Base-by-base conservation (phyloP, 2,329 filamentous ascomycete species). In the Trichoderma hamatum region DNA sequence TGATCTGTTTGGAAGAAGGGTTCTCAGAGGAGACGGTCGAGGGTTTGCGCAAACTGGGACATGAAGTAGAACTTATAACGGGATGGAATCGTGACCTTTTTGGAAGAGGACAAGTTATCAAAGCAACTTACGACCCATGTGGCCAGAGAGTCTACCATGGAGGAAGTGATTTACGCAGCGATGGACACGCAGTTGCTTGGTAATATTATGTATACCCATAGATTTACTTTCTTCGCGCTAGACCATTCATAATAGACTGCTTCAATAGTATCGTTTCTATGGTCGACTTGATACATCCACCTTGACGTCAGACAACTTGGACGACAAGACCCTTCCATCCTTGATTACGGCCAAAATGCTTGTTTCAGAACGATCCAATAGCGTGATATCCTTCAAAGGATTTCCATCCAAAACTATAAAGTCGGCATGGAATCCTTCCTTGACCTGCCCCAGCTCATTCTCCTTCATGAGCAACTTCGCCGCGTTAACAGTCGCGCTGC, bases 271-370 rank as follows among this genome's bases (percentile, higher is more conserved):
- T 14, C 24, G 14, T 39, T 7, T 5, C 21, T 54, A 64, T 54
- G 46, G 60, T 9, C 60, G 34, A 10, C 46, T 63, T 6, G 24
- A 21, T 3, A 63, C 46, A 39, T 63, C 60, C 2, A 52, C 60
- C 30, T 52, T 52, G 3, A 63, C 16, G 28, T 54, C 60, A 26
- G 49, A 19, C 46, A 34, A 54, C 49, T 52, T 63, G 1, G 60
- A 63, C 2, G 46, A 52, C 21, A 63, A n/a, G 1, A 66, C 16
- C 21, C 63, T 66, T 14, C 86, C 86, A 34, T 85, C 85, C 72
- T 88, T 87, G 67, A 88, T 79, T 1, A 87, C 84, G 5, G 80
- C 83, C 46, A 86, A 69, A 5, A 87, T 71, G 69, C 83, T 78
- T 72, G 81, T 78, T 32, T 86, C 82, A 3, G 81, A 81, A 36